A percentile compares a stretch with the other conserved stretches of the same genome.
These are phyloP conservation scores for Phytophthora kernoviae DNA, from an alignment of 352 stramenopile genomes.

Conservation along the genomic window DNA sequence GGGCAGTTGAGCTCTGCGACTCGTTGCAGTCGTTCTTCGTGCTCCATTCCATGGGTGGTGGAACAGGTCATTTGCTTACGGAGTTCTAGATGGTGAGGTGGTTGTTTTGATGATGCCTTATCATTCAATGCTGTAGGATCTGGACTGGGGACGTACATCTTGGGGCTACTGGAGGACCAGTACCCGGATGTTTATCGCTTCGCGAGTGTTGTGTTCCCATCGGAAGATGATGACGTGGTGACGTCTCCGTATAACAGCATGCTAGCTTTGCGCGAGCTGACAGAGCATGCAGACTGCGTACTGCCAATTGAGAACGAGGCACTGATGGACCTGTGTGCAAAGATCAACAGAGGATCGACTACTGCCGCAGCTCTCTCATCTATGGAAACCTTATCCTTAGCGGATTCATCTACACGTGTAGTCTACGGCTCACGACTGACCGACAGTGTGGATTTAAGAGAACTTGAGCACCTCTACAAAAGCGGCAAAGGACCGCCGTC, in stretches of 20 bases:
- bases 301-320: constrained; percentile 92
- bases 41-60: constrained; percentile 92
- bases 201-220: constrained; percentile 81
- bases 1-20: constrained; percentile 86
- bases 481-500: constrained; percentile 26
- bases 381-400: constrained; percentile 15
- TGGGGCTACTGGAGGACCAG: constrained; percentile 82
- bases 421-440: constrained; percentile 47
- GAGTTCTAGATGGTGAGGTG: not conserved
- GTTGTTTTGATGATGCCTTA: not conserved
- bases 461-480: constrained; percentile 58
- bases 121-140: constrained; percentile 59
- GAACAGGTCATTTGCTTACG: constrained; percentile 55
- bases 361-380: constrained; percentile 15
- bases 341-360: constrained; percentile 32
- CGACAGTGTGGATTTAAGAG: constrained; percentile 50
- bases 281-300: constrained; percentile 89
- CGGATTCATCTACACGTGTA: constrained; percentile 12
- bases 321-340: constrained; percentile 71
- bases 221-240: constrained; percentile 92
- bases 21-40: constrained; percentile 94
- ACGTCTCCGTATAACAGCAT: constrained; percentile 94
- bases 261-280: constrained; percentile 80
- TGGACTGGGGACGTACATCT: constrained; percentile 90
- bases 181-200: constrained; percentile 89